These are phyloP conservation scores for Aureoboletus auriporus DNA, from an alignment of 768 basidiomycete species.

Conservation along the genomic window DNA sequence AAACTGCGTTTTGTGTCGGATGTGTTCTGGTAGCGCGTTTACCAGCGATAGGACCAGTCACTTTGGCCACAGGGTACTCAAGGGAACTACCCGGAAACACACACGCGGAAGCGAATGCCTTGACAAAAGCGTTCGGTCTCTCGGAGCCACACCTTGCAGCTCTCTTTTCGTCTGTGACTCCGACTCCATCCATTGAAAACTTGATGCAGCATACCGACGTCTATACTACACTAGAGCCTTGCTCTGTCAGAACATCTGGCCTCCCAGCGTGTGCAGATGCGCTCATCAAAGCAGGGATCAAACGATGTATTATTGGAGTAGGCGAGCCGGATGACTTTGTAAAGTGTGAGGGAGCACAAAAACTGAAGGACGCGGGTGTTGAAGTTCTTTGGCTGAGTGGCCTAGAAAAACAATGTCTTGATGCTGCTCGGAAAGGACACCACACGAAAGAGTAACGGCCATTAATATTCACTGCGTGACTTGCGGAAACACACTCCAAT, in stretches of 20 bases:
- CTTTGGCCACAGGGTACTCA: conserved; percentile 81
- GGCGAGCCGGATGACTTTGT: conserved; percentile 95
- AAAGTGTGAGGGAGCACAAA: conserved; percentile 80
- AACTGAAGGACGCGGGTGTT: conserved; percentile 65
- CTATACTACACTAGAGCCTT: conserved; percentile 97
- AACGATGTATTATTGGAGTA: conserved; percentile 82
- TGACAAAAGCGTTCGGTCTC: conserved; percentile 61
- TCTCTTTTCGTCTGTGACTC: conserved; percentile 36
- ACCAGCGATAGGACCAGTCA: conserved; percentile 40
- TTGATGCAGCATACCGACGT: conserved; percentile 62
- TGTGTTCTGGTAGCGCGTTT: conserved; percentile 61
- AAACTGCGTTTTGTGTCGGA: conserved; percentile 89
- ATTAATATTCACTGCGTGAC: neutral
- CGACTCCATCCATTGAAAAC: conserved; percentile 35
- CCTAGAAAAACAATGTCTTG: conserved; percentile 76
- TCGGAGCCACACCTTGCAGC: conserved; percentile 40
- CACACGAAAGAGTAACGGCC: neutral
- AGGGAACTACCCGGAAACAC: conserved; percentile 92
- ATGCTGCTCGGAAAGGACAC: conserved; percentile 67
- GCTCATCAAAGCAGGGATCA: conserved; percentile 66
- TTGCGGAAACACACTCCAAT: conserved; percentile 4
- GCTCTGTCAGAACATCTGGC: conserved; percentile 85
- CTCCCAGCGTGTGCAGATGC: conserved; percentile 82
- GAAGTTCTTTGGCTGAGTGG: conserved; percentile 73
- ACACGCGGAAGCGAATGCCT: conserved; percentile 94